Base-by-base conservation (phyloP, 2,329 filamentous ascomycete genomes). In the Sporothrix luriei region DNA sequence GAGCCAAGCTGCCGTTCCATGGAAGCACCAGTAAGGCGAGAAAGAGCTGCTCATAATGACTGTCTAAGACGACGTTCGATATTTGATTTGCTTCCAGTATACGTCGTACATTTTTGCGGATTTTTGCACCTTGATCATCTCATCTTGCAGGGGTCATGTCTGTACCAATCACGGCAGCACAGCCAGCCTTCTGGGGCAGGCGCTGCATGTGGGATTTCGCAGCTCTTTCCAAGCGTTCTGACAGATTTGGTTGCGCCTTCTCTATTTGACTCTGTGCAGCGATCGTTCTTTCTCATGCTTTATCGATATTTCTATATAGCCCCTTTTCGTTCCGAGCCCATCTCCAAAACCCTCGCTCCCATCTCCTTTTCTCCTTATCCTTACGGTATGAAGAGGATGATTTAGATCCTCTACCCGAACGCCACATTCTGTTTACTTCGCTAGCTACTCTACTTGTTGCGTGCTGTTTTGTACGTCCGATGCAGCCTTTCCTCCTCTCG, bases 161-260 rank as follows among this genome's bases (percentile, higher is more conserved):
- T 46, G 57, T 26, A 43, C 55, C 55, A 61, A 61, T 61, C 33
- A 61, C 40, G 57, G n/a, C n/a, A n/a, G 21, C 19, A 11, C 46
- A 6, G 48, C 26, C 62, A 65, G 16, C 19, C 64, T 43, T 61
- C 33, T 43, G 55, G 33, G 38, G 51, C 33, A 40, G 55, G 51
- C n/a, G 38, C 43, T 49, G 61, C 43, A 64, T 29, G 51, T 55
- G n/a, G 21, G 65, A 55, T 29, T 67, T 57, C 51, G 21, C 33
- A 38, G 9, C 43, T 26, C 51, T 29, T 38, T 55, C 48, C 13
- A 13, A 51, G 29, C 40, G 19, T 16, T 11, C 40, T 13, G 24
- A 16, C 26, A 24, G 4, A 4, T 13, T 19, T 7, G 33, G 51
- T 49, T 24, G 29, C 29, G 10, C 48, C 57, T 62, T 64, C 57